A percentile compares a stretch with the other conserved stretches of the same genome.
Evolutionary conservation across 2,329 filamentous ascomycete species (phyloP).

Genomic region (Colletotrichum tamarilloi): DNA sequence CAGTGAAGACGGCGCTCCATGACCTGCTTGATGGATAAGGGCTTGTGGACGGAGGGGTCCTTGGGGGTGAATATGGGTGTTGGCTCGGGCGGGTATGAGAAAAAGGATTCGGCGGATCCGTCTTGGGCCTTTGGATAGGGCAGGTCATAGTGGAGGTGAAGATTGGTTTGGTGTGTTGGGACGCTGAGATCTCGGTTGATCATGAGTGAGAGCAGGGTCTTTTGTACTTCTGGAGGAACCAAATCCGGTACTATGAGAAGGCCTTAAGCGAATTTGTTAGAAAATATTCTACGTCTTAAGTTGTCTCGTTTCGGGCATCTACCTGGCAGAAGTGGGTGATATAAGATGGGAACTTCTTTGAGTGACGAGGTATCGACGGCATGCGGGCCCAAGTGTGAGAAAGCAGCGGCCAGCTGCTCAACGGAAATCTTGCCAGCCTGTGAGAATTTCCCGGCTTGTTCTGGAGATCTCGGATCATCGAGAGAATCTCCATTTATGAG

Average conservation of each 20-base stretch:
- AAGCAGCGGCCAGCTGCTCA: slow-evolving; percentile 55
- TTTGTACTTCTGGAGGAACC: slow-evolving; percentile 76
- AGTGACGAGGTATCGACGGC: slow-evolving; percentile 43
- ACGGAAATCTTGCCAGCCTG: slow-evolving; percentile 55
- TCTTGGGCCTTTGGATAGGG: slow-evolving; percentile 59
- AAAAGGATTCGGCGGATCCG: slow-evolving; percentile 58
- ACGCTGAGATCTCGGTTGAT: slow-evolving; percentile 82
- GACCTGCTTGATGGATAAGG: slow-evolving; percentile 75
- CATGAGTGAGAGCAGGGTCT: slow-evolving; percentile 75
- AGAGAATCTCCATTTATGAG: slow-evolving; percentile 67
- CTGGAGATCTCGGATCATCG: slow-evolving; percentile 54
- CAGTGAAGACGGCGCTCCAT: slow-evolving; percentile 87
- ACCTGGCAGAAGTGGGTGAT: slow-evolving; percentile 77
- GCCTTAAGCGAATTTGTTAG: slow-evolving; percentile 60
- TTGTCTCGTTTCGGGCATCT: slow-evolving; percentile 39
- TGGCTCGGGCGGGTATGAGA: slow-evolving; percentile 59
- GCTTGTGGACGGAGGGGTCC: slow-evolving; percentile 78
- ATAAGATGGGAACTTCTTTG: slow-evolving; percentile 65
- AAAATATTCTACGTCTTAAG: neutral
- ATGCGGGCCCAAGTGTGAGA: slow-evolving; percentile 52
- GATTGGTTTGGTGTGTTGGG: slow-evolving; percentile 83
- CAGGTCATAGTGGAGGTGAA: slow-evolving; percentile 85
- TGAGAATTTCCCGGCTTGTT: slow-evolving; percentile 56
- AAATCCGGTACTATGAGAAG: slow-evolving; percentile 82
- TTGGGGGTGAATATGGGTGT: slow-evolving; percentile 73